Conservation (phyloP, 768 basidiomycete genomes). For the Psilocybe cyanescens region DNA sequence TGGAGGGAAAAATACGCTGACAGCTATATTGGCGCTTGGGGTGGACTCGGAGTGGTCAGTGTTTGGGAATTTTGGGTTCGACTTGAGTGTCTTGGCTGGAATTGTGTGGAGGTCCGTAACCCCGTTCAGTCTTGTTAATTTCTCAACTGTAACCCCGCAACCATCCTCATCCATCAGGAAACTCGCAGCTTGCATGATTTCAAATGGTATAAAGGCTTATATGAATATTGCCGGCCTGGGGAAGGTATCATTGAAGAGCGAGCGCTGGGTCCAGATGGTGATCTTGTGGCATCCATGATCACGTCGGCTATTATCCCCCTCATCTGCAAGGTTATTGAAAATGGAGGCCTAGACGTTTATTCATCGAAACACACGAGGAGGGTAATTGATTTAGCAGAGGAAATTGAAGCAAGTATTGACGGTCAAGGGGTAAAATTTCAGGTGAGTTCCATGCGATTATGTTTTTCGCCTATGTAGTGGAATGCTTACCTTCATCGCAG, state of each 20-base stretch:
- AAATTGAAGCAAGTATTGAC: conserved; percentile 78
- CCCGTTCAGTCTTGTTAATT: background rate
- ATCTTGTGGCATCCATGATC: conserved; percentile 86
- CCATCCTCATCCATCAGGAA: conserved; percentile 37
- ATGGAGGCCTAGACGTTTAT: conserved; percentile 84
- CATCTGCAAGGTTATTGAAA: conserved; percentile 71
- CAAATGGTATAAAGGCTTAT: conserved; percentile 79
- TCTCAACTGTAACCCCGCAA: background rate
- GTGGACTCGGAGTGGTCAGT: conserved; percentile 82
- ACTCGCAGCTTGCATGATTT: conserved; percentile 72
- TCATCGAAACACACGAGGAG: conserved; percentile 65
- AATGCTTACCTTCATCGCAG: conserved; percentile 35
- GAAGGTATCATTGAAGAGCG: conserved; percentile 46
- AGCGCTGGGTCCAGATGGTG: conserved; percentile 81
- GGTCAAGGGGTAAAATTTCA: conserved; percentile 64
- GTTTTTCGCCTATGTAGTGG: background rate
- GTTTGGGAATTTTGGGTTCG: conserved; percentile 97
- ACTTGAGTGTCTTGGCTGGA: conserved; percentile 86
- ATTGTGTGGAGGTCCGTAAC: conserved; percentile 73
- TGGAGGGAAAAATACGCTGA: conserved; percentile 84
- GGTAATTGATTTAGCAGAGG: conserved; percentile 76
- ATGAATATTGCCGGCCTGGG: conserved; percentile 72
- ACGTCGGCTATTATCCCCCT: conserved; percentile 82
- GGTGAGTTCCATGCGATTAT: conserved; percentile 39
- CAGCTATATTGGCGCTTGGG: conserved; percentile 89